Evolutionary conservation across 1,139 yeast species (phyloP).

Genomic region (Taiozyma sp.): DNA sequence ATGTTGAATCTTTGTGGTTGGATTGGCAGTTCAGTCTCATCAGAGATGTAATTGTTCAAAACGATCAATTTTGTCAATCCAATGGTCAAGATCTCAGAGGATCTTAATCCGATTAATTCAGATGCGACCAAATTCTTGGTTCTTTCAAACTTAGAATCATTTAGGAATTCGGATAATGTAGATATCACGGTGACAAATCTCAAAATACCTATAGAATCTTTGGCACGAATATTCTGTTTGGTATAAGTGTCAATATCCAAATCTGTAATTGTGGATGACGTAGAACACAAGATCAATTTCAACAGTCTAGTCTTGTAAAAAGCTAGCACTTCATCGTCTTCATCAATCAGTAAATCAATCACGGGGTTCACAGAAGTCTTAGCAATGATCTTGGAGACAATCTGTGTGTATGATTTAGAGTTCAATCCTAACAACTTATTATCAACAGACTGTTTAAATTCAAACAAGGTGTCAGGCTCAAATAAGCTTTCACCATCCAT

Average conservation of each 20-base stretch:
- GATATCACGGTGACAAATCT: slow-evolving; percentile 36
- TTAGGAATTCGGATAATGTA: slow-evolving; percentile 34
- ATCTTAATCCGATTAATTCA: slow-evolving; percentile 53
- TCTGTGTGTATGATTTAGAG: slow-evolving; percentile 3
- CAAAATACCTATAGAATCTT: slow-evolving; percentile 27
- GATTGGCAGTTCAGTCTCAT: slow-evolving; percentile 33
- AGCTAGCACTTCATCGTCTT: slow-evolving; percentile 8
- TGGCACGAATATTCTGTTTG: slow-evolving; percentile 25
- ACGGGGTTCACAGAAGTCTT: neutral
- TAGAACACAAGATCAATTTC: slow-evolving; percentile 24
- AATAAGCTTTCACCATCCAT: slow-evolving; percentile 2
- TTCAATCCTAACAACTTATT: neutral
- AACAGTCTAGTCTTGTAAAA: slow-evolving; percentile 27
- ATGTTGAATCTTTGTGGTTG: slow-evolving; percentile 59
- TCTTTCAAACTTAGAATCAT: slow-evolving; percentile 39
- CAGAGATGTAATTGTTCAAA: slow-evolving; percentile 43
- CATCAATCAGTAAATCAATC: slow-evolving; percentile 2
- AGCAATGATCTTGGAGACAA: slow-evolving; percentile 9
- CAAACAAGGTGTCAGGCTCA: neutral
- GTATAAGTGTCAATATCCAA: slow-evolving; percentile 31
- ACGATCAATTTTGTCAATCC: slow-evolving; percentile 47
- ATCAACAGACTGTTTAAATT: slow-evolving; percentile 3
- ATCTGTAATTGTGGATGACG: slow-evolving; percentile 16
- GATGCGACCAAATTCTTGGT: slow-evolving; percentile 61
- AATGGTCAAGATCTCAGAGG: slow-evolving; percentile 34